Evolutionary conservation across 2,329 filamentous ascomycete genomes (phyloP).

Genomic region (Tolypocladium sp.): DNA sequence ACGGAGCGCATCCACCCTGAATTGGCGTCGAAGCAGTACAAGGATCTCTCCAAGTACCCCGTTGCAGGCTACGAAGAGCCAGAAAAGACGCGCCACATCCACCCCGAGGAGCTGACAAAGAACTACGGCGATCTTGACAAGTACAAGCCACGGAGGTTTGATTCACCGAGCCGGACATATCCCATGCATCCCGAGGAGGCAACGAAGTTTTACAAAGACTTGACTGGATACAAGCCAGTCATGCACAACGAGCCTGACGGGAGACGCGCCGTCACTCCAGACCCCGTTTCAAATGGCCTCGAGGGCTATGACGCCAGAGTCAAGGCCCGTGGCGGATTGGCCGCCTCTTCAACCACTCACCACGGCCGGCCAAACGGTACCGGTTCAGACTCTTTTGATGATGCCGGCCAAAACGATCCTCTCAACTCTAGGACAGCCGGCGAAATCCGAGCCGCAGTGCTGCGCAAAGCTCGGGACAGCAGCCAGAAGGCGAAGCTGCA

Average conservation of each 20-base stretch:
- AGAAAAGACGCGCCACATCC: conserved; percentile 14
- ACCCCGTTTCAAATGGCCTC: conserved; percentile 24
- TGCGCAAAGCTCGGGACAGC: conserved; percentile 15
- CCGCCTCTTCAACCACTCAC: conserved; percentile 6
- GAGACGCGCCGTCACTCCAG: conserved; percentile 16
- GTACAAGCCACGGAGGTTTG: conserved; percentile 24
- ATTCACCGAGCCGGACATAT: conserved; percentile 13
- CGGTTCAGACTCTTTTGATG: neutral
- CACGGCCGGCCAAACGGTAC: neutral
- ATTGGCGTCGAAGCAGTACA: conserved; percentile 21
- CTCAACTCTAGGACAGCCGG: conserved; percentile 18
- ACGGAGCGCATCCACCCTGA: conserved; percentile 17
- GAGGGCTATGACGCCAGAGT: conserved; percentile 27
- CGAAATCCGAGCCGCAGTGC: conserved; percentile 19
- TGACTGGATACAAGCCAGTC: conserved; percentile 28
- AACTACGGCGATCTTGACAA: conserved; percentile 30
- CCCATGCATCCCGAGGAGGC: conserved; percentile 23
- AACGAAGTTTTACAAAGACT: conserved; percentile 29
- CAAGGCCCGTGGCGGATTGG: neutral
- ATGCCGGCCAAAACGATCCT: conserved; percentile 4
- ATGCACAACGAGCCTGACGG: conserved; percentile 25
- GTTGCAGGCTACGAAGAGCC: conserved; percentile 19
- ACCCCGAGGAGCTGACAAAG: conserved; percentile 29
- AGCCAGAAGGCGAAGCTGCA: conserved; percentile 9
- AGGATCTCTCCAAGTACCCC: conserved; percentile 22